phyloP scores from a whole-genome alignment of 2,329 filamentous ascomycete genomes.

The Scytalidium sp. region DNA sequence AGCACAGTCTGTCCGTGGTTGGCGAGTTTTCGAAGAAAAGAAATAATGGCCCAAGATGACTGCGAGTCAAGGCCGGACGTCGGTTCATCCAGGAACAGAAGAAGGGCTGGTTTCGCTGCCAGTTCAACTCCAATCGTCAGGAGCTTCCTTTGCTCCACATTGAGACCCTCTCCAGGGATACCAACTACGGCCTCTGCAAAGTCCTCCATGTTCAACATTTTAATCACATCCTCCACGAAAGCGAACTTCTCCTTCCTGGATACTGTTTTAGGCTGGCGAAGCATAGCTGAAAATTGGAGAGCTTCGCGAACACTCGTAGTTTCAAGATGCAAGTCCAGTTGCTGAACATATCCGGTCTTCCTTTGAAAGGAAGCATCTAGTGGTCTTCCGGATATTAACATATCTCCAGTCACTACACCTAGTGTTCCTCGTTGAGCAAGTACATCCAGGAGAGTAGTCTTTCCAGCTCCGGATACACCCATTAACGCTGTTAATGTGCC shows the following conservation, averaged over 20 bases:
- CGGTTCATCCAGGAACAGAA: constrained; percentile 92
- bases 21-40: constrained; percentile 84
- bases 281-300: constrained; percentile 76
- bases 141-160: constrained; percentile 69
- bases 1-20: constrained; percentile 88
- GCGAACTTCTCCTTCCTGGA: constrained; percentile 72
- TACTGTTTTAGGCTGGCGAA: constrained; percentile 75
- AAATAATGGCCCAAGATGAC: constrained; percentile 89
- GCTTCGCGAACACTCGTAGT: constrained; percentile 85
- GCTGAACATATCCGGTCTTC: constrained; percentile 70
- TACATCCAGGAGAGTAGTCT: constrained; percentile 83
- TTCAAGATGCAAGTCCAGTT: constrained; percentile 81
- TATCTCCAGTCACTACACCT: constrained; percentile 75
- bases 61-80: constrained; percentile 93
- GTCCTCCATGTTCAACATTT: constrained; percentile 60
- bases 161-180: constrained; percentile 83
- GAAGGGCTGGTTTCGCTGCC: constrained; percentile 82
- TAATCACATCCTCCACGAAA: constrained; percentile 71
- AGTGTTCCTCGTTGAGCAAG: constrained; percentile 82
- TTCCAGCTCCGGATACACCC: constrained; percentile 70
- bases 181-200: constrained; percentile 83
- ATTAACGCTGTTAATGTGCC: constrained; percentile 65
- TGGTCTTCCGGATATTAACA: constrained; percentile 69
- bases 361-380: constrained; percentile 77
- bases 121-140: constrained; percentile 96